These are phyloP conservation scores for Kodamaea suecica DNA, from an alignment of 1,139 yeast genomes.

Conservation along the genomic window DNA sequence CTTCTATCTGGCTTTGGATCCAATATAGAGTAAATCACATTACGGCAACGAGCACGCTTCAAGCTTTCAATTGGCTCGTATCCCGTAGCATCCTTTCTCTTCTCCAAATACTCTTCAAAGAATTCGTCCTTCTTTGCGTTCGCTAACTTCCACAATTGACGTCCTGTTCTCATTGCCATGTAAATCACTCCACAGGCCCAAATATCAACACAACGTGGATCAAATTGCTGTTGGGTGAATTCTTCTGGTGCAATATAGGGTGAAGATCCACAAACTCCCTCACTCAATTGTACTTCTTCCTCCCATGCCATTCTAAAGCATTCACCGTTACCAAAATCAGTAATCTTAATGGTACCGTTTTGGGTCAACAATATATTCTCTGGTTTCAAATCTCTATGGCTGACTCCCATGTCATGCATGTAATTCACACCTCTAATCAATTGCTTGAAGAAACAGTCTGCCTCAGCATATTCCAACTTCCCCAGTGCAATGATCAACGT, in stretches of 20 bases:
- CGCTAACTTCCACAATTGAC: conserved; percentile 90
- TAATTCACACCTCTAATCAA: conserved; percentile 85
- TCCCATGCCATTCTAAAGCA: conserved; percentile 99
- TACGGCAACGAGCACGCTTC: conserved; percentile 82
- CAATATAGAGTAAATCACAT: conserved; percentile 85
- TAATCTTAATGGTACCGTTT: conserved; percentile 77
- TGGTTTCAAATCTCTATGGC: conserved; percentile 93
- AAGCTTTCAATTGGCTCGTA: conserved; percentile 86
- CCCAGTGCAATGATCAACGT: conserved; percentile 83
- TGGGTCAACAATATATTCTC: conserved; percentile 83
- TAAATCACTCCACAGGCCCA: conserved; percentile 98
- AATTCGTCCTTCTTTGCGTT: conserved; percentile 73
- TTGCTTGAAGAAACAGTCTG: conserved; percentile 95
- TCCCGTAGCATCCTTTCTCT: conserved; percentile 77
- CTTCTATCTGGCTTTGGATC: conserved; percentile 89
- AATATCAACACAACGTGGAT: conserved; percentile 87
- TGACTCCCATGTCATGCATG: conserved; percentile 97
- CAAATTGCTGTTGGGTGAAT: conserved; percentile 69
- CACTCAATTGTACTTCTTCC: conserved; percentile 72
- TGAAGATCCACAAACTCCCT: conserved; percentile 83
- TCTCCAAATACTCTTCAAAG: conserved; percentile 66
- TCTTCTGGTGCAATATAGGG: conserved; percentile 98
- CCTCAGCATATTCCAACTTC: conserved; percentile 78
- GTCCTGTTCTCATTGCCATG: conserved; percentile 97
- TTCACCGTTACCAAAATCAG: conserved; percentile 95